Evolutionary conservation across 2,329 filamentous ascomycete species (phyloP), one percentile per base, ranked within the genome.

Genomic region (Fusarium sp.): DNA sequence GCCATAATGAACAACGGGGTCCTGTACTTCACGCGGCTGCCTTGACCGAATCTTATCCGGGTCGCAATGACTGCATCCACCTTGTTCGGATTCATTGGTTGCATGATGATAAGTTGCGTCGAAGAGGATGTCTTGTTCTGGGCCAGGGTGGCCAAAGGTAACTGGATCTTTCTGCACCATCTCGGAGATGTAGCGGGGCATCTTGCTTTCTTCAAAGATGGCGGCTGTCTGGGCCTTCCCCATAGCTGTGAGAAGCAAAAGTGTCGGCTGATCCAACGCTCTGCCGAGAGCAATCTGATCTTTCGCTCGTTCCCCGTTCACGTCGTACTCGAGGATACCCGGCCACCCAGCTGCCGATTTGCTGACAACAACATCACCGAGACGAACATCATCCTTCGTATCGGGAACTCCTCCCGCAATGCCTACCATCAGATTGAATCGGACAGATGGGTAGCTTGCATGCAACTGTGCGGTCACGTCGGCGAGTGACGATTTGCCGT

Each of bases 291-390:
- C 18, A 23, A 44, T 4, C 40, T 44, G 40, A 23, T 23, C 16
- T 23, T 44, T 9, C 6, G 40, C 11, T 44, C 11, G 10, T 9
- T 44, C 18, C 40, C 18, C 16, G 40, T 44, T 44, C 51, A 55
- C 31, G 20, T 29, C 33, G 9, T 55, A 55, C 51, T 55, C 20
- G 11, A 55, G 20, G 33, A 55, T 20, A 27, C 33, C 51, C 50
- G 50, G 6, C 50, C 50, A 31, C n/a, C 49, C 29, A 53, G 49
- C 49, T 53, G 49, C 7, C 49, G 29, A 53, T 18, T 55, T 55
- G 51, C 51, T 40, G 51, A 55, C 51, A 36, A 55, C 51, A 55
- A 55, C 51, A 55, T 55, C 51, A 8, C 51, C 51, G 25, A 55
- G 51, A 38, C 51, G 51, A 27, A 55, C 25, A 36, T 55, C 51